Conservation (phyloP, 768 basidiomycete species). For the Lactarius quietus region DNA sequence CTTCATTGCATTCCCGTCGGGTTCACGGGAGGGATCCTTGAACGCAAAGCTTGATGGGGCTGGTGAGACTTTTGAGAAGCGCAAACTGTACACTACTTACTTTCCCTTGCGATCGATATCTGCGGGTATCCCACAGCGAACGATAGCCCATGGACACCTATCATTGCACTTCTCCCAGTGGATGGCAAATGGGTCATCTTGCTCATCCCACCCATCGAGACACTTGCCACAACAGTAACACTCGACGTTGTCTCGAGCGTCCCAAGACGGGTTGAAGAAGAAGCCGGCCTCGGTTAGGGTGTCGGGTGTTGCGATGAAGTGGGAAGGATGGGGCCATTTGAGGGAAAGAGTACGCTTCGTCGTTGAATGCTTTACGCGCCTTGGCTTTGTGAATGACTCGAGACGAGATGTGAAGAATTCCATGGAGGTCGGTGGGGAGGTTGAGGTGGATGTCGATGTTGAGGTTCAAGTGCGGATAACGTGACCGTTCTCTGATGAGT, state of each 20-base stretch:
- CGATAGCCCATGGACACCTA: conserved; percentile 78
- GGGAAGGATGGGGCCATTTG: conserved; percentile 75
- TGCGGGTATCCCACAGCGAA: conserved; percentile 62
- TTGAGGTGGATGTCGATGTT: neutral
- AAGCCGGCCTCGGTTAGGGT: conserved; percentile 88
- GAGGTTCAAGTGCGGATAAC: conserved; percentile 5
- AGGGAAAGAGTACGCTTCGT: conserved; percentile 43
- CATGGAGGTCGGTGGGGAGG: conserved; percentile 7
- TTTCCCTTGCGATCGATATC: conserved; percentile 57
- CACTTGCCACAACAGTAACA: conserved; percentile 85
- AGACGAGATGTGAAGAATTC: conserved; percentile 39
- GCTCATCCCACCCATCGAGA: conserved; percentile 78
- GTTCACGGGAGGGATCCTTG: conserved; percentile 56
- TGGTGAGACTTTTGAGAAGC: neutral
- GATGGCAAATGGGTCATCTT: conserved; percentile 83
- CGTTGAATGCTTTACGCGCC: conserved; percentile 51
- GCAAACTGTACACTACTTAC: conserved; percentile 38
- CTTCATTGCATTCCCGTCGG: conserved; percentile 64
- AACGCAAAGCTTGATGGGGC: conserved; percentile 50
- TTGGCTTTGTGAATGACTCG: conserved; percentile 64
- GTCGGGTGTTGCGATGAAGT: conserved; percentile 65
- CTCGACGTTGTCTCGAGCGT: conserved; percentile 68
- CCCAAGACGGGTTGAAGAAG: conserved; percentile 68
- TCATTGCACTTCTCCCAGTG: conserved; percentile 67
- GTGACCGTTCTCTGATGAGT: conserved; percentile 14